phyloP scores from a whole-genome alignment of 352 stramenopile genomes.

The Pythium apleroticum region DNA sequence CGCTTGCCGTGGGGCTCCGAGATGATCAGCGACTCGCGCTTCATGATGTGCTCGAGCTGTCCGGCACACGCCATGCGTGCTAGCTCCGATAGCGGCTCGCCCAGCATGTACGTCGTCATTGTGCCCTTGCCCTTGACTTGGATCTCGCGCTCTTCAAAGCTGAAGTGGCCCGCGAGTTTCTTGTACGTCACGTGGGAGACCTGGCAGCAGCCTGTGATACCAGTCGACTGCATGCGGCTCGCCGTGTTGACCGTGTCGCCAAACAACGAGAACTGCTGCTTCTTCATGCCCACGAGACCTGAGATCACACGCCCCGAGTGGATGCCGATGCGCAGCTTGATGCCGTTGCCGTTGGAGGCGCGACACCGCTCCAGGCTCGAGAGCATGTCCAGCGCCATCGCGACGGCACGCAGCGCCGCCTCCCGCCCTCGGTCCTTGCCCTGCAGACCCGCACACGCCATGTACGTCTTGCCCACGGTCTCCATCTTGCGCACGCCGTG shows the following conservation, averaged over 20 bases:
- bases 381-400: constrained; percentile 83
- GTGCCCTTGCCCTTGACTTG: constrained; percentile 86
- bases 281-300: constrained; percentile 89
- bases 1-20: constrained; percentile 44
- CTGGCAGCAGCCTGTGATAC: constrained; percentile 74
- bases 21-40: constrained; percentile 63
- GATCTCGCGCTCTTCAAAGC: constrained; percentile 77
- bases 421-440: constrained; percentile 77
- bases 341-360: constrained; percentile 73
- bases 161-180: constrained; percentile 74
- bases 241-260: constrained; percentile 92
- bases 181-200: constrained; percentile 82
- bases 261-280: constrained; percentile 93
- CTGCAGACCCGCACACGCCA: constrained; percentile 85
- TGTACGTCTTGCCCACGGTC: constrained; percentile 91
- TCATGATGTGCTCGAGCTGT: constrained; percentile 66
- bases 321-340: constrained; percentile 91
- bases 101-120: constrained; percentile 85
- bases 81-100: constrained; percentile 63
- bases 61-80: constrained; percentile 56
- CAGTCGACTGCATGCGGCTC: constrained; percentile 89
- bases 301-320: constrained; percentile 89
- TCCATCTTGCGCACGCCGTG: constrained; percentile 93
- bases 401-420: constrained; percentile 69
- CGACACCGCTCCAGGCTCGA: constrained; percentile 60